These are phyloP conservation scores for Gillenia trifoliata DNA, from an alignment of 306 rosid genomes.

Conservation along the genomic window DNA sequence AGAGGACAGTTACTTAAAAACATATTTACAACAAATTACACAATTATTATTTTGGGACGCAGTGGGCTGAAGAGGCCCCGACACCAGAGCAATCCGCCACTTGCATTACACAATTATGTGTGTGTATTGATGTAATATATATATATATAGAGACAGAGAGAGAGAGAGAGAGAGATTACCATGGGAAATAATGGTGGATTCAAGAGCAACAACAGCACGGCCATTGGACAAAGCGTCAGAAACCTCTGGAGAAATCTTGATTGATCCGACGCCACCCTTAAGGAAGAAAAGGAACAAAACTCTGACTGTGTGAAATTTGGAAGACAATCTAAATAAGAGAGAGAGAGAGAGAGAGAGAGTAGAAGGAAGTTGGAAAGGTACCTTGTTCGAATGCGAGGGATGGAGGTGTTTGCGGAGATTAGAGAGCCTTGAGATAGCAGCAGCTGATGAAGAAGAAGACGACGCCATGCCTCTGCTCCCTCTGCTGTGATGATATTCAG, in stretches of 20 bases:
- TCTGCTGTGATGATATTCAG: not conserved
- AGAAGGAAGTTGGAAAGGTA: not conserved
- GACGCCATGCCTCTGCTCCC: not conserved
- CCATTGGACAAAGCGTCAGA: conserved; percentile 70
- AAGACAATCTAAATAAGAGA: not conserved
- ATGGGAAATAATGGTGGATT: conserved; percentile 89
- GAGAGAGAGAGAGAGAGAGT: not conserved
- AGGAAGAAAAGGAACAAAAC: conserved; percentile 2
- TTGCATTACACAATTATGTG: too few species aligned
- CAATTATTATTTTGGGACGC: not conserved
- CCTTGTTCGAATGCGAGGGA: conserved; percentile 17
- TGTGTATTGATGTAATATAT: too few species aligned
- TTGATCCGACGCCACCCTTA: conserved; percentile 22
- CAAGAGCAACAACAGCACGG: conserved; percentile 78
- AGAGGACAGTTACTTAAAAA: not conserved
- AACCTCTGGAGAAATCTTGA: conserved; percentile 70
- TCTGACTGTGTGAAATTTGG: not conserved
- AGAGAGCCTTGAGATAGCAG: conserved; percentile 42
- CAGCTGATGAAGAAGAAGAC: conserved; percentile 27
- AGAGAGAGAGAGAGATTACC: conserved; percentile 32
- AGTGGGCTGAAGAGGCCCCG: too few species aligned
- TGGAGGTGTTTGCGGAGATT: conserved; percentile 55
- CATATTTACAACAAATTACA: not conserved
- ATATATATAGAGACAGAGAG: not conserved
- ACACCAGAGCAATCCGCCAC: too few species aligned